Conservation (phyloP, 2,329 filamentous ascomycete species). For the Xylariaceae sp. region DNA sequence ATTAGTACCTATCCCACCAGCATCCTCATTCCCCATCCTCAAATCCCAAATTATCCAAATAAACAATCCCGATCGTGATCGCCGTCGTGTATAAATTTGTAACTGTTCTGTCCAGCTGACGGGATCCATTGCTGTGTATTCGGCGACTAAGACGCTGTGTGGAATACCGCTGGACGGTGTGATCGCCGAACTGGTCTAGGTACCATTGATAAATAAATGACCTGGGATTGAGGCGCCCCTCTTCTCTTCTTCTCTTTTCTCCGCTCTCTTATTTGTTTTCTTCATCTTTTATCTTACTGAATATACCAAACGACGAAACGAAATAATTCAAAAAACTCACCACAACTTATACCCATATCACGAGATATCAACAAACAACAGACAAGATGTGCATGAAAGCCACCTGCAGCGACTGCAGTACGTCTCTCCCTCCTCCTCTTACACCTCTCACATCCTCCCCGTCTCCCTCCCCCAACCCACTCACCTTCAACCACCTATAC, state of each 20-base stretch:
- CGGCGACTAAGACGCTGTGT: no score
- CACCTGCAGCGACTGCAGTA: constrained; percentile 58
- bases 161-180: no score
- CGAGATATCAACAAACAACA: neutral
- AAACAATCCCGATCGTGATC: no score
- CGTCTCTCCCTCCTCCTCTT: constrained; percentile 27
- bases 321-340: no score
- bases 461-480: neutral
- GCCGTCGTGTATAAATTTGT: no score
- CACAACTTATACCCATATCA: neutral
- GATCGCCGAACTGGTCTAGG: neutral
- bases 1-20: no score
- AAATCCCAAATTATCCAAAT: no score
- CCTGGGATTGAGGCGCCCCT: neutral
- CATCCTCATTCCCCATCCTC: no score
- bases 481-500: neutral
- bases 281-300: neutral
- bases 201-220: neutral
- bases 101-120: no score
- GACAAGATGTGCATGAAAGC: constrained; percentile 60
- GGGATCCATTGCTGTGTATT: no score
- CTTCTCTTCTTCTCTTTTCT: neutral
- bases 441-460: neutral
- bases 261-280: neutral
- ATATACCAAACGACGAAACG: neutral